Evolutionary conservation across 2,329 filamentous ascomycete species (phyloP), one percentile per base, ranked within the genome.

Genomic region (Neophaeococcomyces aloes): DNA sequence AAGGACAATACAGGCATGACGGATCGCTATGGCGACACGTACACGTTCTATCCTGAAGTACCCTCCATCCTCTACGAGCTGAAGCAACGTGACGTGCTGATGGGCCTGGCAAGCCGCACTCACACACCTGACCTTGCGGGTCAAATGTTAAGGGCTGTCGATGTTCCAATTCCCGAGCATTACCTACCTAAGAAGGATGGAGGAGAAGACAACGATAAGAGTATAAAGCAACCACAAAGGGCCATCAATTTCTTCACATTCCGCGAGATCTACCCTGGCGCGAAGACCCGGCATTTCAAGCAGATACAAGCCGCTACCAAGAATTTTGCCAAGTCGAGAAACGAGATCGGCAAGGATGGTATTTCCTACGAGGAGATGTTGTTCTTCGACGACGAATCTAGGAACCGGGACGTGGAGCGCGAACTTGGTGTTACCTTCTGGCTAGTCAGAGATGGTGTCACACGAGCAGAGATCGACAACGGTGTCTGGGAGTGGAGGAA

Each of bases 311-410:
- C 80, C 59, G 72, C 39, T n/a, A 35, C 39, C 3, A 42, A 35
- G 31, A 35, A 18, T 35, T 7, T 77, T 44, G 87, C 82, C 11
- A 25, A 25, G 17, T 37, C 25, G 14, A 8, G 29, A 17, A 27
- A 44, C 30, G 23, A 19, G 8, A 48, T 46, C 21, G 43, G 23
- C 17, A 45, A 39, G 45, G 29, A 30, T 14, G 15, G 78, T 1
- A 62, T 95, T 2, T 66, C 69, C 4, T 94, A 78, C 57, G 75
- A 82, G 51, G 86, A 95, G 37, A 94, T 96, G 81, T 61, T 96
- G 27, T 96, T 96, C 63, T 96, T 96, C 53, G 89, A 96, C 55
- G 89, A 96, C 56, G 89, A 96, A 73, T 71, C 73, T 41, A 68
- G 89, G 48, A 96, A 96, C 59, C 71, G 77, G 46, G 87, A 95